Conservation (phyloP, 345 rosid species). For the Brassica carinata region DNA sequence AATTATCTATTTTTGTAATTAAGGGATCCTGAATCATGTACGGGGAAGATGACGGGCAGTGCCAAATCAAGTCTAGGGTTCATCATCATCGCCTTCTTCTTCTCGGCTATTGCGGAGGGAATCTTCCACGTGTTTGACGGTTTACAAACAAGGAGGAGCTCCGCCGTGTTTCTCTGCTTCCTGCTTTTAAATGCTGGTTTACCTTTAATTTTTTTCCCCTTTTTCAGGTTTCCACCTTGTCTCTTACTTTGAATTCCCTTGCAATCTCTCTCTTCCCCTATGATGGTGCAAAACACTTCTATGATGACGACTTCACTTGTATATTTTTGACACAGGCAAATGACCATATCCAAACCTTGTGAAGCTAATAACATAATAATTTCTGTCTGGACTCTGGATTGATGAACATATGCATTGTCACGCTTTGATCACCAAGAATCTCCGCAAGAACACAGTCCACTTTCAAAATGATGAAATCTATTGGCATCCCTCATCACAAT, state of each 20-base stretch:
- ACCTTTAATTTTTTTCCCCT: slow-evolving; percentile 19
- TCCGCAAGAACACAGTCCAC: slow-evolving; percentile 81
- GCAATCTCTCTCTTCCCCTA: slow-evolving; percentile 24
- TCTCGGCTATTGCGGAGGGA: slow-evolving; percentile 42
- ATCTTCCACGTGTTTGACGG: slow-evolving; percentile 77
- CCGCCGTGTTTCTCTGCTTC: slow-evolving; percentile 63
- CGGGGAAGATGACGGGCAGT: slow-evolving; percentile 20
- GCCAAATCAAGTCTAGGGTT: slow-evolving; percentile 3
- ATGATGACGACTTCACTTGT: slow-evolving; percentile 7
- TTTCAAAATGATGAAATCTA: slow-evolving; percentile 83
- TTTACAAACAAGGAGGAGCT: slow-evolving; percentile 88
- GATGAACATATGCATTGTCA: slow-evolving; percentile 7
- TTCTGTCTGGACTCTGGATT: background rate
- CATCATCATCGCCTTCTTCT: background rate
- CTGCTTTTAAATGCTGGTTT: slow-evolving; percentile 29
- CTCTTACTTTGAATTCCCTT: slow-evolving; percentile 18
- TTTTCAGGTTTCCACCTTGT: slow-evolving; percentile 23
- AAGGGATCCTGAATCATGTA: background rate
- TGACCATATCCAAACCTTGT: slow-evolving; percentile 19
- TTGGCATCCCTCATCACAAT: slow-evolving; percentile 81
- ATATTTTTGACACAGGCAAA: slow-evolving; percentile 8
- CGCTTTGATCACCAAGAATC: slow-evolving; percentile 62
- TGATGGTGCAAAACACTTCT: slow-evolving; percentile 14
- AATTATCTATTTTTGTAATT: no score
- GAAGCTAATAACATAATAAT: slow-evolving; percentile 15